Evolutionary conservation across 768 basidiomycete species (phyloP).

Genomic region (Sporobolomyces phaffii): DNA sequence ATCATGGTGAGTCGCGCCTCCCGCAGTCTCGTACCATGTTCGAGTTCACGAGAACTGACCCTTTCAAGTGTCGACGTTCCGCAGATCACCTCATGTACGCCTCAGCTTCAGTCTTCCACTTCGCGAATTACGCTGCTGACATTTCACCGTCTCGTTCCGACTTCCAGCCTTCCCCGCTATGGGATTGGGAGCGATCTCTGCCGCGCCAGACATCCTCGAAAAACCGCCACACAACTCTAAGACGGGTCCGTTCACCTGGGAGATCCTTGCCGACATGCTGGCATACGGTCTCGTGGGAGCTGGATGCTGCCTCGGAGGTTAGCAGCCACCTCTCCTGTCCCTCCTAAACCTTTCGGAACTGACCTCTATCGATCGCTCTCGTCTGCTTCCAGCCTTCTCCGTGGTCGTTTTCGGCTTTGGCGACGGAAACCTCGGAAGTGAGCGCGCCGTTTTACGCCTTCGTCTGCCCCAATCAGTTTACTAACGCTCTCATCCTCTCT

Average conservation of each 20-base stretch:
- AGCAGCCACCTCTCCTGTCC: too few species aligned
- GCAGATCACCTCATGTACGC: too few species aligned
- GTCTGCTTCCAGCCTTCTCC: constrained; percentile 1
- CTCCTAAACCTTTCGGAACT: too few species aligned
- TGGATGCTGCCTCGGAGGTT: constrained; percentile 44
- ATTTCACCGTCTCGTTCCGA: constrained; percentile 43
- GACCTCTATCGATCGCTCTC: too few species aligned
- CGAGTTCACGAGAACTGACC: too few species aligned
- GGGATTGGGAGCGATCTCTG: constrained; percentile 55
- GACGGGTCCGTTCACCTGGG: constrained; percentile 47
- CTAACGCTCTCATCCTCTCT: neutral
- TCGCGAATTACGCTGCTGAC: too few species aligned
- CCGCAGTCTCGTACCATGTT: too few species aligned
- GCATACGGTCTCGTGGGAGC: constrained; percentile 49
- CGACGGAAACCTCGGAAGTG: constrained; percentile 43
- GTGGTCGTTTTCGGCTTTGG: constrained; percentile 47
- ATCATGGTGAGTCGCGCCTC: constrained; percentile 53
- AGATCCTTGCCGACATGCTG: constrained; percentile 46
- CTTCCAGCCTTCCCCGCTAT: constrained; percentile 56
- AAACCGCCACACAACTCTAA: constrained; percentile 40
- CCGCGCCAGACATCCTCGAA: constrained; percentile 50
- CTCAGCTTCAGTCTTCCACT: neutral
- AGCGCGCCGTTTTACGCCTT: too few species aligned
- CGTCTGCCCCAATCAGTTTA: too few species aligned
- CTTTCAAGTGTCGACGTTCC: too few species aligned